Evolutionary conservation across 2,329 filamentous ascomycete genomes (phyloP).

Genomic region (Pyrenophora teres): DNA sequence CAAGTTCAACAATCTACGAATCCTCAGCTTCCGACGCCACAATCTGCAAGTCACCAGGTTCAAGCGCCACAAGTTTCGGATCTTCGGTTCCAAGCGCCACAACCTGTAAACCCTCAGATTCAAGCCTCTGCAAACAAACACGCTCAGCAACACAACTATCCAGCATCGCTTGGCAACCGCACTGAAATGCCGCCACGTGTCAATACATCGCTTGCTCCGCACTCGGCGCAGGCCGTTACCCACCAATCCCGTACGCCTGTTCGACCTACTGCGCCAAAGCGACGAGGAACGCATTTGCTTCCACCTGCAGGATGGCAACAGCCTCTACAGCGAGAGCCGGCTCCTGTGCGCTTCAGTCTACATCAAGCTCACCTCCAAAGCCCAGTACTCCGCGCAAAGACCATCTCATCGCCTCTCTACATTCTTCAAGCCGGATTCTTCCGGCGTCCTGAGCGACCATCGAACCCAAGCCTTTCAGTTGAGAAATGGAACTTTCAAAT

Average conservation of each 20-base stretch:
- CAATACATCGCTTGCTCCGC: neutral
- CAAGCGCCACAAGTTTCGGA: neutral
- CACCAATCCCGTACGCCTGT: conserved; percentile 10
- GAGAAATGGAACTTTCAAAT: conserved; percentile 56
- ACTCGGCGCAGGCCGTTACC: conserved; percentile 8
- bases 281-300: too few species aligned
- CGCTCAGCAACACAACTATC: too few species aligned
- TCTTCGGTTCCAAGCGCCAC: neutral
- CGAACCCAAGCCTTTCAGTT: conserved; percentile 45
- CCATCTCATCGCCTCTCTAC: conserved; percentile 51
- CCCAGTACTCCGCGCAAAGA: conserved; percentile 51
- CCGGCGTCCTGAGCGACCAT: conserved; percentile 51
- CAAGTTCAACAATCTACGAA: too few species aligned
- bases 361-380: conserved; percentile 64
- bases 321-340: conserved; percentile 49
- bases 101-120: neutral
- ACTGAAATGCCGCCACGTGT: neutral
- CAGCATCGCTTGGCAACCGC: neutral
- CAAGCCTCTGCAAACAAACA: neutral
- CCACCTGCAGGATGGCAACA: neutral
- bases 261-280: neutral
- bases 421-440: conserved; percentile 62
- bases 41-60: neutral
- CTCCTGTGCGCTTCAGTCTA: conserved; percentile 56
- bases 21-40: too few species aligned